phyloP scores from a whole-genome alignment of 192 early-diverging fungal genomes.

The Powellomyces hirtus region DNA sequence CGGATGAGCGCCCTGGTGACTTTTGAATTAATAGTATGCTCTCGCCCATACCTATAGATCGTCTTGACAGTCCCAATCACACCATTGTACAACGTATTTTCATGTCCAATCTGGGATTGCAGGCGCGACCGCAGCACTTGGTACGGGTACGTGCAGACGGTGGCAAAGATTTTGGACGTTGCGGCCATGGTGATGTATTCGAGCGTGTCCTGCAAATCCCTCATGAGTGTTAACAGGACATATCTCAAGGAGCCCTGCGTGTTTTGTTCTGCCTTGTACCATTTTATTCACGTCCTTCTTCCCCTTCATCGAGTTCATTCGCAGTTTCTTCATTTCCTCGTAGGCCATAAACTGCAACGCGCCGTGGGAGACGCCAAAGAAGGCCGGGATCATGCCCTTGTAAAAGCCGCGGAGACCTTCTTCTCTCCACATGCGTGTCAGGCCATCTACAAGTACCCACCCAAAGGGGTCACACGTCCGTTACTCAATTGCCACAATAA shows the following conservation, averaged over 20 bases:
- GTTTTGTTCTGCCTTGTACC: too few relatives aligned
- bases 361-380: slow-evolving; percentile 94
- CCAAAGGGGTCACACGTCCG: slow-evolving; percentile 57
- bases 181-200: slow-evolving; percentile 86
- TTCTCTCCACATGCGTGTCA: slow-evolving; percentile 69
- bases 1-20: too few relatives aligned
- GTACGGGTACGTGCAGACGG: slow-evolving; percentile 88
- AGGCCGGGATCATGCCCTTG: slow-evolving; percentile 84
- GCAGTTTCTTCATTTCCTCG: slow-evolving; percentile 86
- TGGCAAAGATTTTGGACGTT: slow-evolving; percentile 81
- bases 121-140: slow-evolving; percentile 86
- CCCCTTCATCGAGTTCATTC: slow-evolving; percentile 4
- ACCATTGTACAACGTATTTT: slow-evolving; percentile 54
- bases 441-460: slow-evolving; percentile 64
- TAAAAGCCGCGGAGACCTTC: slow-evolving; percentile 87
- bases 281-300: slow-evolving; percentile 20
- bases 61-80: slow-evolving; percentile 69
- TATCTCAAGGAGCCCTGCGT: neutral
- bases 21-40: too few relatives aligned
- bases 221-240: too few relatives aligned
- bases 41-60: slow-evolving; percentile 55
- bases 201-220: slow-evolving; percentile 33
- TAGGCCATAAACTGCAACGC: slow-evolving; percentile 98
- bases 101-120: slow-evolving; percentile 52
- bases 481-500: slow-evolving; percentile 60